Conservation (phyloP, 371 early-diverging fungal species). For the Rhizopus delemar region DNA sequence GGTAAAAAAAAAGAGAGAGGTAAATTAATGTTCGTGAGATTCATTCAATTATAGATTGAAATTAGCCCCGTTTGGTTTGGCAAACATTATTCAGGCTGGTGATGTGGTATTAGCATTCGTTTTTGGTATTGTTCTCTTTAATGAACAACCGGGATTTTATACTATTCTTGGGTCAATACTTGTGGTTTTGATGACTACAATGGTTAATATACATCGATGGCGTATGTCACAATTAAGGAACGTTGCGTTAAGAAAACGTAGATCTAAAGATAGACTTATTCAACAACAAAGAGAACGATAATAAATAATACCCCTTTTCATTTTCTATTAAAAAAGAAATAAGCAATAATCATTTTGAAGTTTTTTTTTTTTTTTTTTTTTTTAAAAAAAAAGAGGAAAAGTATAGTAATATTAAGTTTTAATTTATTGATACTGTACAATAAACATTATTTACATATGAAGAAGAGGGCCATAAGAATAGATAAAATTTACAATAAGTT, state of each 20-base stretch:
- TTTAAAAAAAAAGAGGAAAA: neutral
- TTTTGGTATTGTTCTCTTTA: slow-evolving; percentile 68
- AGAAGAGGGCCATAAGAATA: neutral
- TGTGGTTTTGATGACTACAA: slow-evolving; percentile 63
- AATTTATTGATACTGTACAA: no score
- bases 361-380: no score
- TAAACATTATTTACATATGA: neutral
- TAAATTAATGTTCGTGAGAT: no score
- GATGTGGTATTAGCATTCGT: slow-evolving; percentile 80
- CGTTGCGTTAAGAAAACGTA: slow-evolving; percentile 18
- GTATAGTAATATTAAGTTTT: neutral
- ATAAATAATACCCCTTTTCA: neutral
- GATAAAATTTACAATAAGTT: neutral
- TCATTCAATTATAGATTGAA: slow-evolving; percentile 49
- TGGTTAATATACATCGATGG: slow-evolving; percentile 64
- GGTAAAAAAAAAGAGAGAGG: slow-evolving; percentile 33
- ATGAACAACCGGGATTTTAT: slow-evolving; percentile 59
- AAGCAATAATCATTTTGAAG: no score
- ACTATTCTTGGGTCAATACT: slow-evolving; percentile 60
- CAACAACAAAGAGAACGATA: slow-evolving; percentile 4
- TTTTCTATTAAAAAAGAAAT: no score
- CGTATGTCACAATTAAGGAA: slow-evolving; percentile 16
- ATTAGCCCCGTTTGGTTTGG: slow-evolving; percentile 69
- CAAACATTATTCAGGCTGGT: slow-evolving; percentile 66
- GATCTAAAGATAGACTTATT: slow-evolving; percentile 6